A percentile compares a stretch with the other conserved stretches of the same genome.
These are phyloP conservation scores for Irpex sp. DNA, from an alignment of 1,284 basidiomycete species.

Conservation along the genomic window DNA sequence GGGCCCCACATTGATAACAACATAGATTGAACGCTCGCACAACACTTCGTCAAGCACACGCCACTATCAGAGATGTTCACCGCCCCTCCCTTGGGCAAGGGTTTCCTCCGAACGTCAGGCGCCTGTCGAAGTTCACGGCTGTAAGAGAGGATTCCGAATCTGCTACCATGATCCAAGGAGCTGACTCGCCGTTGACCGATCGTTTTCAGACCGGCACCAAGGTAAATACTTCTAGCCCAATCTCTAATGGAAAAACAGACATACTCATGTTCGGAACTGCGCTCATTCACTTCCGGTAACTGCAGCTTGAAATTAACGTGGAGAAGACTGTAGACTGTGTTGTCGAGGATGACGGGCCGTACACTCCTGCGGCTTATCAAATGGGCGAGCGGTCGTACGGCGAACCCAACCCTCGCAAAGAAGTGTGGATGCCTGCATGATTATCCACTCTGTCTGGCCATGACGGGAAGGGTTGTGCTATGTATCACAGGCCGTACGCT, in stretches of 20 bases:
- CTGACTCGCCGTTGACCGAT: background rate
- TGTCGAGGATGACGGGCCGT: slow-evolving; percentile 17
- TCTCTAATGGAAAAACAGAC: background rate
- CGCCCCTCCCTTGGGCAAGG: background rate
- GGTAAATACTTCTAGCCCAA: background rate
- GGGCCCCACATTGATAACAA: background rate
- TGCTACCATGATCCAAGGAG: background rate
- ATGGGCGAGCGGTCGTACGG: slow-evolving; percentile 3
- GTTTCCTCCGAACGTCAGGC: background rate
- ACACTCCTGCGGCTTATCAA: slow-evolving; percentile 4
- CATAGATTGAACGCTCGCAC: slow-evolving; percentile 23
- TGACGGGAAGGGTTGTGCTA: background rate
- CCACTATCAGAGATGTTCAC: slow-evolving; percentile 3
- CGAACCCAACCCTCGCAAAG: background rate
- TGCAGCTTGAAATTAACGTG: slow-evolving; percentile 25
- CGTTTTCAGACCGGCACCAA: background rate
- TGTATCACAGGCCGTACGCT: background rate
- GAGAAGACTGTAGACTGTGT: slow-evolving; percentile 25
- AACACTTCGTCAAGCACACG: slow-evolving; percentile 14
- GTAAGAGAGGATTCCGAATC: background rate
- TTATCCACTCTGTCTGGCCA: background rate
- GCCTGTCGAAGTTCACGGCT: slow-evolving; percentile 8
- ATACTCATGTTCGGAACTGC: background rate
- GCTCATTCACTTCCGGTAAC: background rate
- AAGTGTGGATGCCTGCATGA: background rate